Evolutionary conservation across 164 flowering plant genomes (phyloP).

Genomic region (Buxus sempervirens): DNA sequence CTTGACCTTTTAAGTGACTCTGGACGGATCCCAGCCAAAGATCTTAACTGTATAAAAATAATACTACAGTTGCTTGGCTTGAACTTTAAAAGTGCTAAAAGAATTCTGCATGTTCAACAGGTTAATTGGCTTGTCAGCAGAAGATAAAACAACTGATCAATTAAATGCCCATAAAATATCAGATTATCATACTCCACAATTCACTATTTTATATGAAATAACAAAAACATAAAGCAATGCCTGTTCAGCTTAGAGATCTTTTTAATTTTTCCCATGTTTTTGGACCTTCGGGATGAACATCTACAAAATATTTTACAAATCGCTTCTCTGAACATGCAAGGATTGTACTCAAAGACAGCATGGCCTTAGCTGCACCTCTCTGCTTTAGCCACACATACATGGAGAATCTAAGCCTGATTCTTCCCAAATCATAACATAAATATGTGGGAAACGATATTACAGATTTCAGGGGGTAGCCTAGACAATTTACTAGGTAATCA

Average conservation of each 20-base stretch:
- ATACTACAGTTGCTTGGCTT: too few species aligned
- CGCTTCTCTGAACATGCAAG: slow-evolving; percentile 48
- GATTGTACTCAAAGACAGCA: slow-evolving; percentile 41
- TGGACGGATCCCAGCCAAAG: too few species aligned
- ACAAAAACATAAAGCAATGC: not conserved
- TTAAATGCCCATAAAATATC: too few species aligned
- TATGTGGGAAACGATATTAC: slow-evolving; percentile 44
- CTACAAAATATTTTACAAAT: slow-evolving; percentile 50
- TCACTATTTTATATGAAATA: too few species aligned
- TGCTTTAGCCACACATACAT: slow-evolving; percentile 59
- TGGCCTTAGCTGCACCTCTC: slow-evolving; percentile 39
- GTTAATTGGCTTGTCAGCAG: too few species aligned
- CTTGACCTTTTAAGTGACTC: too few species aligned
- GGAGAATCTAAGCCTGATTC: slow-evolving; percentile 39
- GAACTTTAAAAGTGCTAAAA: too few species aligned
- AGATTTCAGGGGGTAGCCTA: slow-evolving; percentile 44
- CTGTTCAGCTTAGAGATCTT: slow-evolving; percentile 8
- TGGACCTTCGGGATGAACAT: slow-evolving; percentile 52
- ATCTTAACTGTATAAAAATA: too few species aligned
- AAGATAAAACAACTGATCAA: too few species aligned
- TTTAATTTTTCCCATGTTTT: slow-evolving; percentile 40
- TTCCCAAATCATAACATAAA: slow-evolving; percentile 44
- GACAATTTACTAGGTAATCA: slow-evolving; percentile 24
- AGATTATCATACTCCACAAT: too few species aligned
- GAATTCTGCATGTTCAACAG: too few species aligned